Evolutionary conservation across 495 filamentous ascomycete species (phyloP).

Genomic region (Aspergillus biplanus): DNA sequence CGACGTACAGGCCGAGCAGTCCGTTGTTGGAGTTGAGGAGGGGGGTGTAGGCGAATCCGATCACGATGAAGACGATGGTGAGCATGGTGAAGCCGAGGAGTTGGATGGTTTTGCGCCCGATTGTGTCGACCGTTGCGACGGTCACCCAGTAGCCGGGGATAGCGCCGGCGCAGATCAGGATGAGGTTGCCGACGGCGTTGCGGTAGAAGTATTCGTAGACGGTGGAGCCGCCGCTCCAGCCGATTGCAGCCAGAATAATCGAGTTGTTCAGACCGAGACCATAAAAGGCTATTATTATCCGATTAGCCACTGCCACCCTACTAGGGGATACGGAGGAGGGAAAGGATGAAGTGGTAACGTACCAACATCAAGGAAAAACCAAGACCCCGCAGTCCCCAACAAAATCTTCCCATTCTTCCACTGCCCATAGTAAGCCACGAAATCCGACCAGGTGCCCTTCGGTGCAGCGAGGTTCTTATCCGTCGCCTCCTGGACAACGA

Average conservation of each 20-base stretch:
- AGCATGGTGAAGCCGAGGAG: conserved; percentile 74
- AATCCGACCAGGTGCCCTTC: conserved; percentile 70
- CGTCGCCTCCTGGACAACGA: conserved; percentile 47
- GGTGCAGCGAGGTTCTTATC: conserved; percentile 50
- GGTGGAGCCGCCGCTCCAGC: conserved; percentile 59
- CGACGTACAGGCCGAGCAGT: conserved; percentile 74
- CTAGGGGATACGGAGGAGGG: conserved; percentile 27
- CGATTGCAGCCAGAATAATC: conserved; percentile 67
- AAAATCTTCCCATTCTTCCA: conserved; percentile 71
- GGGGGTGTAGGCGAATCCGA: conserved; percentile 67
- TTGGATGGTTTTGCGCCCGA: conserved; percentile 83
- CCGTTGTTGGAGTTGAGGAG: conserved; percentile 47
- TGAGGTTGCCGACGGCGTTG: conserved; percentile 73
- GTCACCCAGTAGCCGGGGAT: conserved; percentile 81
- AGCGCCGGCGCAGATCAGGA: conserved; percentile 73
- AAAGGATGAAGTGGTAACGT: conserved; percentile 12
- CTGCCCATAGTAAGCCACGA: conserved; percentile 63
- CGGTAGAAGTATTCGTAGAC: conserved; percentile 69
- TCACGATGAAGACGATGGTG: conserved; percentile 74
- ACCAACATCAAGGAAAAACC: conserved; percentile 75
- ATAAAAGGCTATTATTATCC: conserved; percentile 67
- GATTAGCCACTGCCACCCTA: not conserved
- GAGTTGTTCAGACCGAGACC: conserved; percentile 79
- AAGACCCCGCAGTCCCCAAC: conserved; percentile 76
- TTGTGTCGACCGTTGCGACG: conserved; percentile 66